Evolutionary conservation across 1,284 basidiomycete genomes (phyloP).

Genomic region (Ustilago tritici): DNA sequence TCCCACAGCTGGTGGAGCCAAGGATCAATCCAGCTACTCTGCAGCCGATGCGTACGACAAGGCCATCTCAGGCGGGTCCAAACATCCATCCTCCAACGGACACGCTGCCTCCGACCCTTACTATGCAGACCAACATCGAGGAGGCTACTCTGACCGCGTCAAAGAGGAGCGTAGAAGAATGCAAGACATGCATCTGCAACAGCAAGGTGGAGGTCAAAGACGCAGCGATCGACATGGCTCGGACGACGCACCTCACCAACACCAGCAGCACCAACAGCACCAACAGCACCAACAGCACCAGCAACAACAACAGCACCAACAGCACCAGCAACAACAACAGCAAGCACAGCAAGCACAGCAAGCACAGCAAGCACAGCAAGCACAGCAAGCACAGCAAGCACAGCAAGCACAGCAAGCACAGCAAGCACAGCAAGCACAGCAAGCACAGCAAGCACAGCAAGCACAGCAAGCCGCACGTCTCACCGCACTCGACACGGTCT

Average conservation of each 20-base stretch:
- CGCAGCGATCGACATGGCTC: conserved; percentile 8
- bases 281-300: not conserved
- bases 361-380: conserved; percentile 26
- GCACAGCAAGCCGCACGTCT: conserved; percentile 34
- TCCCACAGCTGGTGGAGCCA: conserved; percentile 19
- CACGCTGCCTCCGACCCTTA: conserved; percentile 26
- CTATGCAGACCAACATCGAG: conserved; percentile 24
- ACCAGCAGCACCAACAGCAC: conserved; percentile 22
- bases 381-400: conserved; percentile 24
- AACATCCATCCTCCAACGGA: conserved; percentile 23
- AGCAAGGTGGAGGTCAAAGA: conserved; percentile 5
- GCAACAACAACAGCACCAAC: conserved; percentile 14
- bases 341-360: conserved; percentile 30
- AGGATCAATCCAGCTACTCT: conserved; percentile 30
- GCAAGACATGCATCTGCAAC: conserved; percentile 43
- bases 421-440: conserved; percentile 26
- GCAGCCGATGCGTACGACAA: conserved; percentile 52
- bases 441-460: conserved; percentile 30
- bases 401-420: conserved; percentile 31
- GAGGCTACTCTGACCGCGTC: conserved; percentile 24
- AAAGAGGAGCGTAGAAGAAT: conserved; percentile 52
- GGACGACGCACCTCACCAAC: conserved; percentile 11
- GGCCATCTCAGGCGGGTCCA: conserved; percentile 32
- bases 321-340: no score
- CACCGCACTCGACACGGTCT: conserved; percentile 59